Conservation (phyloP, 1,284 basidiomycete species). For the Rhizoctonia solani region DNA sequence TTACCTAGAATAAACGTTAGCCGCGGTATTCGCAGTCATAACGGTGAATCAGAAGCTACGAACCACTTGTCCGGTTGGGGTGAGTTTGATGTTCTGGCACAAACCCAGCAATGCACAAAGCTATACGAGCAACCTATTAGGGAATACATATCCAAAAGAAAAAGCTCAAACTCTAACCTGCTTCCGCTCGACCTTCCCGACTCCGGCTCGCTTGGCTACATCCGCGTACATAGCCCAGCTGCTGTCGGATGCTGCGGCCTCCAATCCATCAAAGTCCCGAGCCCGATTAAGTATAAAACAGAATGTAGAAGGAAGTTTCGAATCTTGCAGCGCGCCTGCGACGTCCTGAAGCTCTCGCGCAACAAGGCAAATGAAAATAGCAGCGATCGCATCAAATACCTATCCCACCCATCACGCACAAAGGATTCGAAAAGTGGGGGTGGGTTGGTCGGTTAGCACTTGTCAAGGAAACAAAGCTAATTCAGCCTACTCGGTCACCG, state of each 20-base stretch:
- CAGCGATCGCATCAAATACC: constrained; percentile 63
- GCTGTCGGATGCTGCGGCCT: constrained; percentile 31
- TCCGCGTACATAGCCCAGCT: constrained; percentile 29
- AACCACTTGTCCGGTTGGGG: constrained; percentile 33
- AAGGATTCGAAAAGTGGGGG: no score
- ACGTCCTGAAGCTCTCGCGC: constrained; percentile 60
- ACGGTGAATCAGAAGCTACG: constrained; percentile 19
- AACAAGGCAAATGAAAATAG: constrained; percentile 61
- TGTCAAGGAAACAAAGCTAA: neutral
- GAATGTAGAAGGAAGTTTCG: constrained; percentile 19
- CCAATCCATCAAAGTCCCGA: constrained; percentile 23
- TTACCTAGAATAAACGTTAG: constrained; percentile 51
- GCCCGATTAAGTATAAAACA: constrained; percentile 19
- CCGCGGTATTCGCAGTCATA: constrained; percentile 32
- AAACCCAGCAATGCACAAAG: constrained; percentile 53
- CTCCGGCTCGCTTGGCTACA: constrained; percentile 26
- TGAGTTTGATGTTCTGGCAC: constrained; percentile 51
- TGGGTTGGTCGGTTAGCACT: no score
- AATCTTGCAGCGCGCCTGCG: constrained; percentile 46
- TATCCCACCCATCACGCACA: no score
- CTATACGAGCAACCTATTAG: constrained; percentile 44
- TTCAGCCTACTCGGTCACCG: constrained; percentile 28
- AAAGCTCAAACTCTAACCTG: constrained; percentile 19
- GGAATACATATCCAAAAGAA: constrained; percentile 2
- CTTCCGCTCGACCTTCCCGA: constrained; percentile 37